Evolutionary conservation across 225 moss, liverwort and hornwort genomes (phyloP).

Genomic region (Marchantia paleacea): DNA sequence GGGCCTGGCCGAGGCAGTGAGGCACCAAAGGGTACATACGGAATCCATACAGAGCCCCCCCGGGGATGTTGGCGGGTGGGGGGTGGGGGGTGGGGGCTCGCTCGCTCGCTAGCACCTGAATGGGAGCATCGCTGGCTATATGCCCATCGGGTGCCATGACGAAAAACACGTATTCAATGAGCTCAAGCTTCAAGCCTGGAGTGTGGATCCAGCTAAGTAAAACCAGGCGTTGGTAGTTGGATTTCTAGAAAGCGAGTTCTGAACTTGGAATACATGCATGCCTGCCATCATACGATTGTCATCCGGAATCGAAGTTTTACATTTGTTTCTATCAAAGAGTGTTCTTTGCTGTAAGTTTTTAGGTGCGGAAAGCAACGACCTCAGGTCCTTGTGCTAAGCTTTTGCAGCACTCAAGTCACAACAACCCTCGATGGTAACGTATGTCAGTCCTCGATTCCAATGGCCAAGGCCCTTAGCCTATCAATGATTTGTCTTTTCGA

Average conservation of each 20-base stretch:
- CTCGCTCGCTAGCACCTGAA: too few relatives aligned
- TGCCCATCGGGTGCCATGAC: not conserved
- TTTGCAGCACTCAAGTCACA: slow-evolving; percentile 10
- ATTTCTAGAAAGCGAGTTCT: not conserved
- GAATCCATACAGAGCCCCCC: too few relatives aligned
- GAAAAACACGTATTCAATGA: not conserved
- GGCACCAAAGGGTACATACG: too few relatives aligned
- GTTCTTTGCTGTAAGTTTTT: not conserved
- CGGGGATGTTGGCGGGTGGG: too few relatives aligned
- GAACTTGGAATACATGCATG: not conserved
- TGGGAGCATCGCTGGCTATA: not conserved
- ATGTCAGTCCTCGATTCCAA: not conserved
- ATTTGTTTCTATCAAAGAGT: not conserved
- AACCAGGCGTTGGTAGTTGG: not conserved
- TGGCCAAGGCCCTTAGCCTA: not conserved
- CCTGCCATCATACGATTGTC: not conserved
- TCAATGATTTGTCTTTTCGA: not conserved
- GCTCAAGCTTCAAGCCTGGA: not conserved
- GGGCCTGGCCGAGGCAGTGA: too few relatives aligned
- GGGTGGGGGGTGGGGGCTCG: too few relatives aligned
- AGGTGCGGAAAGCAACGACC: not conserved
- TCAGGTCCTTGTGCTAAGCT: not conserved
- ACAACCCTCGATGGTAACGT: not conserved
- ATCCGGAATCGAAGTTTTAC: not conserved
- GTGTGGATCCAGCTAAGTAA: not conserved